phyloP scores from a whole-genome alignment of 345 rosid species.

The Eucalyptus coolabah region DNA sequence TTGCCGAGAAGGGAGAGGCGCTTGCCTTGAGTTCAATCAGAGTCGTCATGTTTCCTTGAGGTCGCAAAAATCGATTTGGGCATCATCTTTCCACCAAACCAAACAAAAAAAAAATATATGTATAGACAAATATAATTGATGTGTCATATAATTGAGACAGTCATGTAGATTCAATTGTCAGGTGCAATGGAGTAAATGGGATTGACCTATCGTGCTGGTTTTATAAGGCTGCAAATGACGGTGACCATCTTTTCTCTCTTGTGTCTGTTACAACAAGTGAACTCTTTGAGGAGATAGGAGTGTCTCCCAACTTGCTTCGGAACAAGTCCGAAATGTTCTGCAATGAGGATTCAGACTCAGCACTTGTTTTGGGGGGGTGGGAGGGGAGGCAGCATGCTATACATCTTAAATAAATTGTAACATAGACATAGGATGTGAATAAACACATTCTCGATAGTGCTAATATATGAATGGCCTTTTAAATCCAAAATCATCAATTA shows the following conservation, averaged over 20 bases:
- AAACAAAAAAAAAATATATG: not conserved
- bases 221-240: rapidly evolving
- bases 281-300: not conserved
- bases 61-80: rapidly evolving
- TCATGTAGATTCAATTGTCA: not conserved
- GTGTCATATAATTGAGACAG: not conserved
- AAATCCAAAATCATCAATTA: not conserved
- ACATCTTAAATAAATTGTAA: not conserved
- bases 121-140: not conserved
- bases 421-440: not conserved
- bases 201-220: not conserved
- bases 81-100: rapidly evolving
- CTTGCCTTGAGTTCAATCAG: not conserved
- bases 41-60: not conserved
- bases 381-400: rapidly evolving
- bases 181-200: not conserved
- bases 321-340: not conserved
- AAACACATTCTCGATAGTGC: not conserved
- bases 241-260: not conserved
- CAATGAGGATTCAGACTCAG: not conserved
- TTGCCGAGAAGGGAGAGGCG: not conserved
- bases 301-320: rapidly evolving
- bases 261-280: rapidly evolving
- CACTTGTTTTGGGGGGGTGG: no score
- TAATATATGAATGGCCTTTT: not conserved